Conservation (phyloP, 306 rosid species). For the Quillaja saponaria region DNA sequence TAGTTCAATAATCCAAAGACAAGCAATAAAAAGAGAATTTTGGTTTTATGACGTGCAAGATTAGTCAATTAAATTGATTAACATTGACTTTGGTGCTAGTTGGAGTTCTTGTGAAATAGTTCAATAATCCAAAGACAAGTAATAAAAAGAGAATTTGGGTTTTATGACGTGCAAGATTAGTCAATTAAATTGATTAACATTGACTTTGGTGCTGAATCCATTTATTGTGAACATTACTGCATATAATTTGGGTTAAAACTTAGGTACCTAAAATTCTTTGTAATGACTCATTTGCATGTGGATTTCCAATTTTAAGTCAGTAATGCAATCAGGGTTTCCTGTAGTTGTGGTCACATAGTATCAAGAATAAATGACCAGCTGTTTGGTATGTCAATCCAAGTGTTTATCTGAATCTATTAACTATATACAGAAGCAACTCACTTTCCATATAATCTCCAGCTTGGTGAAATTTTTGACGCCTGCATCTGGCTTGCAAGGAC, state of each 20-base stretch:
- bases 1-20: too few species aligned
- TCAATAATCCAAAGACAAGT: neutral
- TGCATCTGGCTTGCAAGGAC: slow-evolving; percentile 83
- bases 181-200: neutral
- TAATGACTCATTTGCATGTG: too few species aligned
- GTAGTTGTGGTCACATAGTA: neutral
- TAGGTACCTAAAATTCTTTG: too few species aligned
- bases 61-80: too few species aligned
- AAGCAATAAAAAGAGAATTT: too few species aligned
- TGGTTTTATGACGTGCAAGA: too few species aligned
- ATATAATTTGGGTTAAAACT: too few species aligned
- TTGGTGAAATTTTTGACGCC: slow-evolving; percentile 90
- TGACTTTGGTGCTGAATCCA: too few species aligned
- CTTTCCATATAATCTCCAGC: slow-evolving; percentile 51
- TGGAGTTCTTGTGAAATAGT: too few species aligned
- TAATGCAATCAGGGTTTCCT: neutral
- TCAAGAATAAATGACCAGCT: neutral
- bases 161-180: neutral
- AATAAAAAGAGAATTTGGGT: neutral
- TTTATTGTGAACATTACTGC: too few species aligned
- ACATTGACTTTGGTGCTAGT: neutral
- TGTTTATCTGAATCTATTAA: neutral
- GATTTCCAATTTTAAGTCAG: too few species aligned
- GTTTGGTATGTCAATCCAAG: neutral
- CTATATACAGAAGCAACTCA: neutral